Base-by-base conservation (phyloP, 1,284 basidiomycete species). In the Melampsora americana region DNA sequence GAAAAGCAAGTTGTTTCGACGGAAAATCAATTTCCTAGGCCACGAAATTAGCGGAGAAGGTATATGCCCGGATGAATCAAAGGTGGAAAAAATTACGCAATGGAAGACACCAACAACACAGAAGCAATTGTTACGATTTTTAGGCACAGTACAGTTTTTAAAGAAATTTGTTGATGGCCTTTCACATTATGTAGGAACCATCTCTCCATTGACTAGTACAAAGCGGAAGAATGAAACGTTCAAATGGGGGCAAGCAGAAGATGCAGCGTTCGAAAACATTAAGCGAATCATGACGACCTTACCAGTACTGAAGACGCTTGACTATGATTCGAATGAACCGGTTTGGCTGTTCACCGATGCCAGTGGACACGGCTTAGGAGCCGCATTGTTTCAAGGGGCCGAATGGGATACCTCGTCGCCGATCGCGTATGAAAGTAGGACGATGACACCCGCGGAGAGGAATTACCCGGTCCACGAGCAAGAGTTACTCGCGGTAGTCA, bases 81-180 rank as follows among this genome's bases (percentile, higher is more conserved):
- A 86, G 76, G 77, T 82, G 1, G n/a, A n/a, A n/a, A n/a, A n/a
- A n/a, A n/a, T n/a, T n/a, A n/a, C n/a, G n/a, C n/a, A 83, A 7
- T 87, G 84, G 86, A 83, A 82, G 0, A 32, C 14, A 0, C 84
- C 84, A 0, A 70, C 53, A 0, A 79, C 78, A 0, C 78, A 83
- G 0, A 80, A 77, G 0, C 81, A 85, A 18, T 82, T 85, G 0
- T 75, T 79, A 0, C 69, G 80, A 0, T 86, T 86, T 77, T 77
- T 87, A 0, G 85, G 85, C 0, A 78, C 86, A 0, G 82, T 84
- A 0, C 74, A 82, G 0, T 86, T 84, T 66, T 73, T 86, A 5
- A 78, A 80, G 0, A 64, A 79, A 1, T 85, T 84, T 75, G 80
- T 86, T 0, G 84, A 84, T 0, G 23, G 64, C 0, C 82, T 86